phyloP scores from a whole-genome alignment of 106 monocot genomes.

The Phalaenopsis equestris region DNA sequence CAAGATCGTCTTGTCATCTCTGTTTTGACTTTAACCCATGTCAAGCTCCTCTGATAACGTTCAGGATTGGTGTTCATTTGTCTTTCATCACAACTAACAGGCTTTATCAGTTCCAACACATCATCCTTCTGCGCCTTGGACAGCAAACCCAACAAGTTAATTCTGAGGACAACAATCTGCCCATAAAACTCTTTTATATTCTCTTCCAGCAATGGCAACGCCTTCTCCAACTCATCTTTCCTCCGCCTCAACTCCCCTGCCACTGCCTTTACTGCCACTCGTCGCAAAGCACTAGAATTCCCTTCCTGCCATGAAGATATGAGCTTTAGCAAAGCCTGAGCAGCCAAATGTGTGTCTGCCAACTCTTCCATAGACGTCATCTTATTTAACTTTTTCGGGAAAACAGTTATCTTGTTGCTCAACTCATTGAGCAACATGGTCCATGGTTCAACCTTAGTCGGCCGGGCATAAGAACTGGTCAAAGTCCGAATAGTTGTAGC shows the following conservation, averaged over 20 bases:
- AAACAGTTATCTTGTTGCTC: background rate
- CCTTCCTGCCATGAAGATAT: background rate
- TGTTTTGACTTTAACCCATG: background rate
- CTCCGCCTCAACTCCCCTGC: background rate
- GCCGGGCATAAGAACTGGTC: too few species aligned
- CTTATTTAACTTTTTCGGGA: background rate
- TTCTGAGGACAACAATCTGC: background rate
- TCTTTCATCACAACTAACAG: background rate
- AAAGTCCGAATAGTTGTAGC: background rate
- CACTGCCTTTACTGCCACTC: constrained; percentile 1
- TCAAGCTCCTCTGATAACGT: too few species aligned
- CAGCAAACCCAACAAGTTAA: background rate
- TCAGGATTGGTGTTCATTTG: background rate
- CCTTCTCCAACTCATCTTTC: background rate
- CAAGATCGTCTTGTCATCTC: background rate
- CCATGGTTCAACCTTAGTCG: background rate
- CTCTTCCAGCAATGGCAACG: background rate
- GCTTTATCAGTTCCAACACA: background rate
- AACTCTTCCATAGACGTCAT: background rate
- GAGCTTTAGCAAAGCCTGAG: background rate
- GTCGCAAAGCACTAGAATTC: background rate
- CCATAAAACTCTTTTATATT: background rate
- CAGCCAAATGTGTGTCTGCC: background rate
- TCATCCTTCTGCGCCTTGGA: background rate
- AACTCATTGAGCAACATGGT: background rate